Percentiles rank a stretch among this genome's conserved stretches.
Conservation (phyloP, 768 basidiomycete genomes). For the Serendipita vermifera region DNA sequence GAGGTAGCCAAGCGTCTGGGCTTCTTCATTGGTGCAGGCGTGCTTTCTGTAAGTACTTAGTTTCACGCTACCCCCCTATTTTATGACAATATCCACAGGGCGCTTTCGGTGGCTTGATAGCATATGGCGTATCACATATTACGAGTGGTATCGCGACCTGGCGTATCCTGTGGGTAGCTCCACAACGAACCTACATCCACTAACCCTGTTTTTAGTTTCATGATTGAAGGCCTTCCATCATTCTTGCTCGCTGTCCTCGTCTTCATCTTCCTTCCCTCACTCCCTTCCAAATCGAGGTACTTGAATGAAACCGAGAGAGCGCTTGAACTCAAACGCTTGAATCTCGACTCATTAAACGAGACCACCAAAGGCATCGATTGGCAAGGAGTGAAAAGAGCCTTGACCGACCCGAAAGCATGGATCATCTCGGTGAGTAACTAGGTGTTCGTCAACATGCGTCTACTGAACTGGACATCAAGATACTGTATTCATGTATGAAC, state of each 20-base stretch:
- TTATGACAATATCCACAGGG: not conserved
- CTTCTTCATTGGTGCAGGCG: constrained; percentile 27
- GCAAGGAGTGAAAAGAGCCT: constrained; percentile 23
- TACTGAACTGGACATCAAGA: not conserved
- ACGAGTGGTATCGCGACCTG: constrained; percentile 14
- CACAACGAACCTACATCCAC: constrained; percentile 15
- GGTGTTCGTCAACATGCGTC: not conserved
- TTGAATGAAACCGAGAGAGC: constrained; percentile 26
- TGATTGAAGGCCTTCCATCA: constrained; percentile 21
- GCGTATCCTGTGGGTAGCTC: constrained; percentile 29
- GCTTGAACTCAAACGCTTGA: constrained; percentile 25
- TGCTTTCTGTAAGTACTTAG: constrained; percentile 19
- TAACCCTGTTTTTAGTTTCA: not conserved
- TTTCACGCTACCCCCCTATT: not conserved
- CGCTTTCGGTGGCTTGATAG: constrained; percentile 14
- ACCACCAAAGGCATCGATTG: constrained; percentile 23
- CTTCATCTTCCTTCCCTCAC: constrained; percentile 27
- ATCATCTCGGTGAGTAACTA: constrained; percentile 16
- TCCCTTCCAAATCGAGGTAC: constrained; percentile 25
- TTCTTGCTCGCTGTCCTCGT: constrained; percentile 26
- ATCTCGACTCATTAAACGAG: constrained; percentile 20
- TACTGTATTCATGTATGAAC: constrained; percentile 24
- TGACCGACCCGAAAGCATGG: constrained; percentile 27
- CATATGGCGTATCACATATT: constrained; percentile 21
- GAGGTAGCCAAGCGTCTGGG: constrained; percentile 29